A percentile compares a stretch with the other conserved stretches of the same genome.
These are phyloP conservation scores for Crithidia thermophila DNA, from an alignment of 208 protist genomes.

Conservation along the genomic window DNA sequence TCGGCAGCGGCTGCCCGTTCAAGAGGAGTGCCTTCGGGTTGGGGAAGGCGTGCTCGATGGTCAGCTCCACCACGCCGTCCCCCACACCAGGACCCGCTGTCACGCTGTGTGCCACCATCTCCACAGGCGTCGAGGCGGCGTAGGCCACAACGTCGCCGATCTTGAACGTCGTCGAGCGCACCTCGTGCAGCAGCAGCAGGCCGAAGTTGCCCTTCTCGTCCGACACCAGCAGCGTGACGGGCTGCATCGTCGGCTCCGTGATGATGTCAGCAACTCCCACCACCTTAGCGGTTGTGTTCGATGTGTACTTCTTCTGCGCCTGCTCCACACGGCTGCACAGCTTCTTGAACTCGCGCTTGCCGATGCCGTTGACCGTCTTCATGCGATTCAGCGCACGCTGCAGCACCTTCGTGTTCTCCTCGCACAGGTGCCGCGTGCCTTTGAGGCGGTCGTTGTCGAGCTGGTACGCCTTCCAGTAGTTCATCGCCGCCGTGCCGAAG, in stretches of 20 bases:
- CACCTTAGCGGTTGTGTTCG: constrained; percentile 21
- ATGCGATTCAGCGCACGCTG: constrained; percentile 43
- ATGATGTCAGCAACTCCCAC: constrained; percentile 71
- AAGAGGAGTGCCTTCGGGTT: constrained; percentile 51
- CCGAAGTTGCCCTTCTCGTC: constrained; percentile 52
- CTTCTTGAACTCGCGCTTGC: constrained; percentile 61
- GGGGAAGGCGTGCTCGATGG: constrained; percentile 49
- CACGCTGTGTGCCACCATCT: constrained; percentile 52
- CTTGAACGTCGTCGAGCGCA: constrained; percentile 54
- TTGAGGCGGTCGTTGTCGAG: constrained; percentile 62
- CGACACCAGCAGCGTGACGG: constrained; percentile 51
- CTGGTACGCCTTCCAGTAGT: constrained; percentile 55
- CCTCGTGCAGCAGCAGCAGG: constrained; percentile 65
- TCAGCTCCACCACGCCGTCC: constrained; percentile 31
- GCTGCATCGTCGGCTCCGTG: constrained; percentile 70
- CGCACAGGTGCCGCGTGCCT: constrained; percentile 44
- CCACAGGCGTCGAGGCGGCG: constrained; percentile 24
- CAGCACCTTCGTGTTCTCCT: constrained; percentile 58
- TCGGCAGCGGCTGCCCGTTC: constrained; percentile 61
- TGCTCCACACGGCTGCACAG: constrained; percentile 42
- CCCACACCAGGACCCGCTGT: constrained; percentile 48
- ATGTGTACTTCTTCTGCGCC: constrained; percentile 47
- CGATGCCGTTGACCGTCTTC: constrained; percentile 47
- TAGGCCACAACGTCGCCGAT: constrained; percentile 62
- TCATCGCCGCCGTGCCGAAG: constrained; percentile 59